Evolutionary conservation across 2,329 filamentous ascomycete species (phyloP).

Genomic region (Venturia aucupariae): DNA sequence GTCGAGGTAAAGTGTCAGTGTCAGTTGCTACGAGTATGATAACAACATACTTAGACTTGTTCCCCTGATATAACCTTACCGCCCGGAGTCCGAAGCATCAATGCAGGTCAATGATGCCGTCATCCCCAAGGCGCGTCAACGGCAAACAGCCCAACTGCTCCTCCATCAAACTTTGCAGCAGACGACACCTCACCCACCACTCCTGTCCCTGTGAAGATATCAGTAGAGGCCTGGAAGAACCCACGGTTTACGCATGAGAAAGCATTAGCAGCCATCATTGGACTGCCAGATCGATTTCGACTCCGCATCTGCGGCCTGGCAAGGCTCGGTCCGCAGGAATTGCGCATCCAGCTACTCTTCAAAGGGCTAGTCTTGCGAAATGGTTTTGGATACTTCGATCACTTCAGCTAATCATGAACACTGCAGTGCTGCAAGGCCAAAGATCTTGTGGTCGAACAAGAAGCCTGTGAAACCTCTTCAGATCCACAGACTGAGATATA

Average conservation of each 20-base stretch:
- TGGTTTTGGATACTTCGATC: background rate
- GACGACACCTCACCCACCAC: background rate
- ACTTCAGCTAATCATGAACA: background rate
- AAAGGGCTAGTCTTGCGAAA: background rate
- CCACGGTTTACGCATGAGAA: background rate
- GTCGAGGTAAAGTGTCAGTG: background rate
- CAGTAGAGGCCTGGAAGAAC: background rate
- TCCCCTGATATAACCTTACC: background rate
- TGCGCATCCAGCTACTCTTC: background rate
- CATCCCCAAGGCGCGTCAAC: background rate
- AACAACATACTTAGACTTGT: background rate
- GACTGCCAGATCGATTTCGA: background rate
- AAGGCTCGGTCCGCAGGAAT: background rate
- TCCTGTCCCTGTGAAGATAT: background rate
- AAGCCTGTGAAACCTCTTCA: background rate
- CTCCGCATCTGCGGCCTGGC: background rate
- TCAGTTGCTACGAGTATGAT: too few species aligned
- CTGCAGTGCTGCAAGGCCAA: background rate
- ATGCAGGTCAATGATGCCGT: slow-evolving; percentile 2
- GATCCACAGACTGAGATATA: background rate
- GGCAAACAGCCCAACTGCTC: too few species aligned
- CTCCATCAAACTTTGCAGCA: background rate
- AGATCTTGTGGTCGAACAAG: background rate
- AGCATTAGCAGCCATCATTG: background rate
- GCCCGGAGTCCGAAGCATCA: background rate